These are phyloP conservation scores for Clathrus columnatus DNA, from an alignment of 768 basidiomycete genomes.

Conservation along the genomic window DNA sequence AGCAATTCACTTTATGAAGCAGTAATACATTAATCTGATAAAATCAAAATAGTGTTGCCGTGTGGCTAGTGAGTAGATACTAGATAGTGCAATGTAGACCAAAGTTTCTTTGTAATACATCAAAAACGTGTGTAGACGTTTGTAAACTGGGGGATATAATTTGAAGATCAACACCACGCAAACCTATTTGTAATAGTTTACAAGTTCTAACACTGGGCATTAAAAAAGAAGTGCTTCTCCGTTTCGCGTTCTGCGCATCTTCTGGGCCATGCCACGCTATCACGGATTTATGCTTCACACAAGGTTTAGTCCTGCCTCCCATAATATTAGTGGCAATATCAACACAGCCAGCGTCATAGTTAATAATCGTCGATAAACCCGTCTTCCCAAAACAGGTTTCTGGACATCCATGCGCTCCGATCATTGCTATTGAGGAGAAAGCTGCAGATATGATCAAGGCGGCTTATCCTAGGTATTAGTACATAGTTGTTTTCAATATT, in stretches of 20 bases:
- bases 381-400: constrained; percentile 16
- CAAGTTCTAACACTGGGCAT: not conserved
- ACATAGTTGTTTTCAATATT: no score
- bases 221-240: constrained; percentile 34
- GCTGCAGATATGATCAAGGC: not conserved
- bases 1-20: no score
- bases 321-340: constrained; percentile 19
- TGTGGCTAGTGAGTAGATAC: no score
- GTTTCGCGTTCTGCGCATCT: constrained; percentile 26
- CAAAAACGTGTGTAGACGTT: no score
- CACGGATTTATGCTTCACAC: constrained; percentile 33
- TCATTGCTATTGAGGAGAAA: not conserved
- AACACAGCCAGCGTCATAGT: no score
- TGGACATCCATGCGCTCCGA: constrained; percentile 13
- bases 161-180: constrained; percentile 37
- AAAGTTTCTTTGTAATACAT: no score
- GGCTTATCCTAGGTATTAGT: no score
- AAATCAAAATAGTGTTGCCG: no score
- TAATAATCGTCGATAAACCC: no score
- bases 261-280: constrained; percentile 44
- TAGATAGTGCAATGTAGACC: no score
- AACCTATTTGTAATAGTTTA: constrained; percentile 24
- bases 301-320: constrained; percentile 25
- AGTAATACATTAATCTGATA: no score
- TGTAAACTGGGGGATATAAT: no score